These are phyloP conservation scores for Malassezia equina DNA, from an alignment of 1,284 basidiomycete genomes.

Conservation along the genomic window DNA sequence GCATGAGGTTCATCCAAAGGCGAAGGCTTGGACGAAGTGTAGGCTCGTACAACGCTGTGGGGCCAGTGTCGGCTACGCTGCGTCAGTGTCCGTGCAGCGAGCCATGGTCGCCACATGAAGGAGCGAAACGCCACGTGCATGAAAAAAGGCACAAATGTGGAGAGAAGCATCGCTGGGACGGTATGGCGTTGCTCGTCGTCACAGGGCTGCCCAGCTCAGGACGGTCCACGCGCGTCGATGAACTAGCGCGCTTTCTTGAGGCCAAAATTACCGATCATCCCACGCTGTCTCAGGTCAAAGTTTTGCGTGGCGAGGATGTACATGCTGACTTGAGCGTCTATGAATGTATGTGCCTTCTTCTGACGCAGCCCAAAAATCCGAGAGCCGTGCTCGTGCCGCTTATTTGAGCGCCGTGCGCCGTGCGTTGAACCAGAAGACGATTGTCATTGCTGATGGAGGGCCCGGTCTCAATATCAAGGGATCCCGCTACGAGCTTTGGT, in stretches of 20 bases:
- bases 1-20: not conserved
- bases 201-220: conserved; percentile 83
- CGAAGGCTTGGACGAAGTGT: not conserved
- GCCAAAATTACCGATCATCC: conserved; percentile 53
- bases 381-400: conserved; percentile 77
- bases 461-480: conserved; percentile 88
- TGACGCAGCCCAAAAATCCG: conserved; percentile 61
- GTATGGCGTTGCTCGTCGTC: conserved; percentile 85
- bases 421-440: conserved; percentile 60
- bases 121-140: not conserved
- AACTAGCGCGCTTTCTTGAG: conserved; percentile 61
- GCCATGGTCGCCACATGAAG: not conserved
- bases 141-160: not conserved
- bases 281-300: conserved; percentile 49
- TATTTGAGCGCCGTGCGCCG: conserved; percentile 79
- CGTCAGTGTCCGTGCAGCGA: not conserved
- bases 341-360: conserved; percentile 15
- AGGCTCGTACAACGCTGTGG: not conserved
- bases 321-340: conserved; percentile 62
- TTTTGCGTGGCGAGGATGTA: conserved; percentile 71
- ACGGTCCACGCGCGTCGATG: conserved; percentile 63
- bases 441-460: conserved; percentile 69
- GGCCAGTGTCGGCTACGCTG: not conserved
- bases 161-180: not conserved
- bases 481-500: conserved; percentile 94